phyloP scores from a whole-genome alignment of 139 green algal species.

The Closterium sp. region DNA sequence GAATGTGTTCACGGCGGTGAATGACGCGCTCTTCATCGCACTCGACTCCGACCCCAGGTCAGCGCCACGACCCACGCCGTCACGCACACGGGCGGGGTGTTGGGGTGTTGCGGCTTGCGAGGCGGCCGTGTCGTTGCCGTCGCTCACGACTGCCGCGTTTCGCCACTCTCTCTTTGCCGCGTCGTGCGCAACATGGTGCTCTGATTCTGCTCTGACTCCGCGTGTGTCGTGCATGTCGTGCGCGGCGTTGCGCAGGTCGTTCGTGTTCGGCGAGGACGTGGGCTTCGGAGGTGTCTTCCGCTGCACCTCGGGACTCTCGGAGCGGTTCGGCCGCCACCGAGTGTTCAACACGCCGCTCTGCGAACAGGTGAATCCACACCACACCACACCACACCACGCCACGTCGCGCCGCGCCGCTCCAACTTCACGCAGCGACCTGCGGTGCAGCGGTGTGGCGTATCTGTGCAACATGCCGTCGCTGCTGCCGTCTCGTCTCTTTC shows the following conservation, averaged over 20 bases:
- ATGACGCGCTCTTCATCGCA: constrained; percentile 76
- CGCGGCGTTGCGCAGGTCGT: constrained; percentile 52
- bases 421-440: neutral
- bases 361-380: constrained; percentile 64
- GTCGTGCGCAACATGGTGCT: too few species aligned
- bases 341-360: constrained; percentile 94
- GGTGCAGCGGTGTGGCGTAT: neutral
- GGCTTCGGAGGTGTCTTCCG: constrained; percentile 91
- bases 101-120: neutral
- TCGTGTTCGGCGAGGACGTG: constrained; percentile 90
- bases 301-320: constrained; percentile 77
- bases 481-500: too few species aligned
- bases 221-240: neutral
- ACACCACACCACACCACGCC: neutral
- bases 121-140: too few species aligned
- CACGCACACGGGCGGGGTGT: neutral
- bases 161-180: too few species aligned
- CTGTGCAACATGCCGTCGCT: too few species aligned
- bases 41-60: constrained; percentile 70
- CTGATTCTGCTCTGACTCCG: too few species aligned
- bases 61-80: neutral
- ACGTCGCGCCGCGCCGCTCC: neutral
- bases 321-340: constrained; percentile 71
- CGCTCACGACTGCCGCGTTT: too few species aligned
- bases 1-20: constrained; percentile 85